A percentile compares a stretch with the other conserved stretches of the same genome.
These are phyloP conservation scores for Fabrea salina DNA, from an alignment of 169 alveolate genomes.

Conservation along the genomic window DNA sequence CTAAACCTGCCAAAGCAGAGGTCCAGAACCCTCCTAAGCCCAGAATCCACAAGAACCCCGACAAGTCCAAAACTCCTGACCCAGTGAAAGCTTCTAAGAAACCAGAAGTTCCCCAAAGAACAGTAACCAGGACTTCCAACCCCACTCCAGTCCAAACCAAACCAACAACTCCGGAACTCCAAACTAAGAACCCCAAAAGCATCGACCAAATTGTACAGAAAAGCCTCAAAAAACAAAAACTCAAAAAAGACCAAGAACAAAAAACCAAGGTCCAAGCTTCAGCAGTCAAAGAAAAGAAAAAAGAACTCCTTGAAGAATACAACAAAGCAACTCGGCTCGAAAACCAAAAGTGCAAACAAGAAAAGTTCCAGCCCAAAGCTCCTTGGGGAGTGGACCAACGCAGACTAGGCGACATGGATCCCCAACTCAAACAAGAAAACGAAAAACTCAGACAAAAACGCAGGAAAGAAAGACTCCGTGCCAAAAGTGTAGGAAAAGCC, in stretches of 20 bases:
- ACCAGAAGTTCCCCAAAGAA: not conserved
- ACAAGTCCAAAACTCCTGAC: conserved; percentile 24
- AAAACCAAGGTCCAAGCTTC: not conserved
- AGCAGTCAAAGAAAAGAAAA: not conserved
- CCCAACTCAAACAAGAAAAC: not conserved
- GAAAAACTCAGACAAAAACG: conserved; percentile 6
- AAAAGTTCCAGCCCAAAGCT: not conserved
- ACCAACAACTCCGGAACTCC: not conserved
- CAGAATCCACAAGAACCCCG: too few species aligned
- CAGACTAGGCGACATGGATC: too few species aligned
- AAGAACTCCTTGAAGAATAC: not conserved
- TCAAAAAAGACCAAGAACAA: not conserved
- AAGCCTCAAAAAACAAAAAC: conserved; percentile 9
- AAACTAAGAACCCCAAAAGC: not conserved
- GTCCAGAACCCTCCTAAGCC: too few species aligned
- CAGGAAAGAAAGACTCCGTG: not conserved
- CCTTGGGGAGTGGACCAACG: conserved; percentile 21
- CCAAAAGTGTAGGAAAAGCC: conserved; percentile 15
- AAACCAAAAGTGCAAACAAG: conserved; percentile 7
- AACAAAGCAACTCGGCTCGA: not conserved
- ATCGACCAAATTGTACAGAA: not conserved
- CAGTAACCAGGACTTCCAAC: not conserved
- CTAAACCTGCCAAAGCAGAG: too few species aligned
- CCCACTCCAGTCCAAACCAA: too few species aligned
- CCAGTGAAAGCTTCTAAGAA: not conserved